phyloP scores from a whole-genome alignment of 768 basidiomycete genomes.

The Trametes cingulata region DNA sequence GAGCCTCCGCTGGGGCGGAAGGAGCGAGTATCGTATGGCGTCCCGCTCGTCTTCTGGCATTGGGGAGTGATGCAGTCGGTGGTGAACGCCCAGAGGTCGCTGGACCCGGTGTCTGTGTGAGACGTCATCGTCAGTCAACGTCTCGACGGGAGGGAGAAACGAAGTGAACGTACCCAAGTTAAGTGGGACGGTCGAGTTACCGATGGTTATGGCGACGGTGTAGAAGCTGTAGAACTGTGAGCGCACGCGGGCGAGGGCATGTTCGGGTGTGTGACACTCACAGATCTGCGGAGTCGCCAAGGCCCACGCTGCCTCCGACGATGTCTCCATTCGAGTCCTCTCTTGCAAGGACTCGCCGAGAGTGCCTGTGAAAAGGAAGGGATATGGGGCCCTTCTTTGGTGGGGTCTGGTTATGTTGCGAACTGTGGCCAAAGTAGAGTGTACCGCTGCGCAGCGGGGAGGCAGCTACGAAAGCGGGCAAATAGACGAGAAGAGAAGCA shows the following conservation, averaged over 20 bases:
- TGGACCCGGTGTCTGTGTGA: slow-evolving; percentile 69
- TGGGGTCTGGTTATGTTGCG: too few relatives aligned
- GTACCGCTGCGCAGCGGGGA: too few relatives aligned
- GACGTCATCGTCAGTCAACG: neutral
- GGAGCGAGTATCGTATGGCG: slow-evolving; percentile 44
- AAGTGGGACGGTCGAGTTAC: slow-evolving; percentile 51
- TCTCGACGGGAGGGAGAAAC: neutral
- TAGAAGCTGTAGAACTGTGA: slow-evolving; percentile 51
- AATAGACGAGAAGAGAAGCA: too few relatives aligned
- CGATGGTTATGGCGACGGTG: slow-evolving; percentile 59
- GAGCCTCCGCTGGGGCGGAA: slow-evolving; percentile 51
- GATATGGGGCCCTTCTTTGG: too few relatives aligned
- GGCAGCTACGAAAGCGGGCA: too few relatives aligned
- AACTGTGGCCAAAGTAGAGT: too few relatives aligned
- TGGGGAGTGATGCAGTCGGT: slow-evolving; percentile 46
- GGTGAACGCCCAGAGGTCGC: slow-evolving; percentile 75
- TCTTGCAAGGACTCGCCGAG: too few relatives aligned
- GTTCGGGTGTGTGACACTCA: slow-evolving; percentile 35
- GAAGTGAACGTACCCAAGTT: slow-evolving; percentile 53
- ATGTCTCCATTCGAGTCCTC: neutral
- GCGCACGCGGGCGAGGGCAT: neutral
- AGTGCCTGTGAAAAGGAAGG: too few relatives aligned
- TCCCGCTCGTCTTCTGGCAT: slow-evolving; percentile 39
- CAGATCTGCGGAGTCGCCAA: slow-evolving; percentile 68
- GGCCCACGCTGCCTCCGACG: slow-evolving; percentile 39